Base-by-base conservation (phyloP, 441 rosid species). In the Gossypium gossypioides region DNA sequence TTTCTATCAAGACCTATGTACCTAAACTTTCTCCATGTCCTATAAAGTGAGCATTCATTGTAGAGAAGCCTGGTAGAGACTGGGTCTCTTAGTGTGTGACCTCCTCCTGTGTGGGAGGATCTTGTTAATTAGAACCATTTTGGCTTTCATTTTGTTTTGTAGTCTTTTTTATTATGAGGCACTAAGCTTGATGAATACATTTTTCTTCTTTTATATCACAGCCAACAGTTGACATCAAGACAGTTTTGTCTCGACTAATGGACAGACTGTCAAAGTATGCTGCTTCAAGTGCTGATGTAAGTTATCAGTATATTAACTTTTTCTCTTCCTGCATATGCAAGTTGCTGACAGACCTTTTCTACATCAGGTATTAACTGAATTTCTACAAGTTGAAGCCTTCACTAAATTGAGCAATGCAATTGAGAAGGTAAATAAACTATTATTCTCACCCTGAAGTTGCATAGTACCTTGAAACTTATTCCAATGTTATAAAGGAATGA, bases 301-400 rank as follows among this genome's bases (percentile, higher is more conserved):
- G 85, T 83, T 58, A 29, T 71, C 10, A 15, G 24, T 63, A 34
- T 8, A 18, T 42, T 19, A 51, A 64, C 54, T 21, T 77, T 70
- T 24, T 4, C 19, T 42, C 66, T 27, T 76, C 67, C 42, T 63
- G 37, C 27, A 32, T 34, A 77, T 59, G 34, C 46, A 67, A 51
- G 15, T 66, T 76, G 74, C 66, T 79, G 67, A 67, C 72, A 40
- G 64, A 21, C 15, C 18, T 54, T 60, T 70, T 76, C 37, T 51
- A 74, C 62, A 64, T 72, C 85, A 88, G 92, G 85, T 86, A 27
- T 76, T 88, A 69, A 86, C 83, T 60, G 90, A 86, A 61, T 88
- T 88, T 84, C 82, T 88, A 82, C 89, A 85, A 84, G 92, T 85
- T 15, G 90, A 86, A 84, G 92, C 92, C 76, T 88, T 88, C 76